These are phyloP conservation scores for Globisporangium nodosum DNA, from an alignment of 352 stramenopile species.

Conservation along the genomic window DNA sequence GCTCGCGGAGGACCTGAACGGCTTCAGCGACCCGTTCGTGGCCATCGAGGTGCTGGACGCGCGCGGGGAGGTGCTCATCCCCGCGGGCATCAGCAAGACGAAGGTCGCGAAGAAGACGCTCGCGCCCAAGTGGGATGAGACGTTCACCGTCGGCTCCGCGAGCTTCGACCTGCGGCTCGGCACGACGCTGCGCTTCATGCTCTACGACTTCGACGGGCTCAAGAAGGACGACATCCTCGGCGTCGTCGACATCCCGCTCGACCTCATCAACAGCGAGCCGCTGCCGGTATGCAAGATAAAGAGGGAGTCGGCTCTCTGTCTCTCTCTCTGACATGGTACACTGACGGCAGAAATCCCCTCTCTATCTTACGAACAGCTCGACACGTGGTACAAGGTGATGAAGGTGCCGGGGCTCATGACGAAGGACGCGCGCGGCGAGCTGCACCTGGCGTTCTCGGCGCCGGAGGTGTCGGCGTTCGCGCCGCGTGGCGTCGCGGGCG, in stretches of 20 bases:
- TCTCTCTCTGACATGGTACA: no score
- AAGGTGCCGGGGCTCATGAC: slow-evolving; percentile 41
- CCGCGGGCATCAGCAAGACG: slow-evolving; percentile 40
- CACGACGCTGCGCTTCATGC: slow-evolving; percentile 52
- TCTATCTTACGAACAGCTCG: slow-evolving; percentile 8
- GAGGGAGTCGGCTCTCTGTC: no score
- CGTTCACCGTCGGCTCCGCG: slow-evolving; percentile 35
- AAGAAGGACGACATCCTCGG: slow-evolving; percentile 59
- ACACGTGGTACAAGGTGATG: slow-evolving; percentile 44
- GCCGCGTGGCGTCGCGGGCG: not conserved
- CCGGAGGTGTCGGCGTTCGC: slow-evolving; percentile 1
- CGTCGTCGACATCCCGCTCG: slow-evolving; percentile 61
- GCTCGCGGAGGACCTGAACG: slow-evolving; percentile 57
- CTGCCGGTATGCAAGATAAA: slow-evolving; percentile 9
- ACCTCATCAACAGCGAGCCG: slow-evolving; percentile 27
- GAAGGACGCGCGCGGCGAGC: slow-evolving; percentile 52
- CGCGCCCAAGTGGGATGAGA: slow-evolving; percentile 41
- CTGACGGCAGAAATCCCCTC: not conserved
- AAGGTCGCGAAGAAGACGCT: slow-evolving; percentile 45
- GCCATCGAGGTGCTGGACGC: slow-evolving; percentile 47
- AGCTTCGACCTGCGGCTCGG: slow-evolving; percentile 54
- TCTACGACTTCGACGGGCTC: slow-evolving; percentile 57
- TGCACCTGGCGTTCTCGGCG: slow-evolving; percentile 36
- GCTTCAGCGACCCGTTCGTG: slow-evolving; percentile 71
- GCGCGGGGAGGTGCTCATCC: slow-evolving; percentile 31